Conservation (phyloP, 345 rosid genomes). For the Microthlaspi erraticum region DNA sequence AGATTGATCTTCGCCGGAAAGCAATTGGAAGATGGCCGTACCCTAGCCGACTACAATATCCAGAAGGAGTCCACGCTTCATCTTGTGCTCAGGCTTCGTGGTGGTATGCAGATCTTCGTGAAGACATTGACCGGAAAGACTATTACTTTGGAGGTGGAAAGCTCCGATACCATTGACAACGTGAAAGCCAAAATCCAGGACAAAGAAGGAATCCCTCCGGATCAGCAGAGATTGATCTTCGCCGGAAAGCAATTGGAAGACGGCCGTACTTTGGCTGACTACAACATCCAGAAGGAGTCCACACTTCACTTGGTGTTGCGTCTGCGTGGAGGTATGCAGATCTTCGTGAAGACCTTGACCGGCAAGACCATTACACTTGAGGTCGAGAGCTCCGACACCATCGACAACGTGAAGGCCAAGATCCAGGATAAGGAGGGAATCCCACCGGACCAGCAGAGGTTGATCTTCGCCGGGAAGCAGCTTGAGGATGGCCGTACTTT, state of each 20-base stretch:
- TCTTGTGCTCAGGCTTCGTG: constrained; percentile 43
- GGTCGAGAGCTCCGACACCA: constrained; percentile 54
- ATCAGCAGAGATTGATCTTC: constrained; percentile 53
- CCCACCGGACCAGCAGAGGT: constrained; percentile 55
- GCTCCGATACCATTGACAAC: constrained; percentile 54
- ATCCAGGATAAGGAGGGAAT: constrained; percentile 58
- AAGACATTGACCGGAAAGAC: constrained; percentile 54
- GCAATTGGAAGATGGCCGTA: constrained; percentile 41
- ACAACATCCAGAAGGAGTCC: constrained; percentile 53
- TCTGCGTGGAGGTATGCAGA: constrained; percentile 57
- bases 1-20: constrained; percentile 46
- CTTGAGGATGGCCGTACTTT: constrained; percentile 19
- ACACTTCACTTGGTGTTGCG: constrained; percentile 47
- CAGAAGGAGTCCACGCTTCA: constrained; percentile 49
- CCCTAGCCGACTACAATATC: constrained; percentile 47
- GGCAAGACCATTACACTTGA: constrained; percentile 54
- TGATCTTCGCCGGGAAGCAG: constrained; percentile 57
- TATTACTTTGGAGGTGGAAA: constrained; percentile 50
- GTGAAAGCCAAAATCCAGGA: constrained; percentile 55
- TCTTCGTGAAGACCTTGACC: constrained; percentile 50
- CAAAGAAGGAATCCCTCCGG: constrained; percentile 56
- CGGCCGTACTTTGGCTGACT: constrained; percentile 51
- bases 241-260: constrained; percentile 57
- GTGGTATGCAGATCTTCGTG: constrained; percentile 55
- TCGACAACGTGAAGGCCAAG: constrained; percentile 54